phyloP scores from a whole-genome alignment of 805 yeast species.

The Isabelozyma rhagii region DNA sequence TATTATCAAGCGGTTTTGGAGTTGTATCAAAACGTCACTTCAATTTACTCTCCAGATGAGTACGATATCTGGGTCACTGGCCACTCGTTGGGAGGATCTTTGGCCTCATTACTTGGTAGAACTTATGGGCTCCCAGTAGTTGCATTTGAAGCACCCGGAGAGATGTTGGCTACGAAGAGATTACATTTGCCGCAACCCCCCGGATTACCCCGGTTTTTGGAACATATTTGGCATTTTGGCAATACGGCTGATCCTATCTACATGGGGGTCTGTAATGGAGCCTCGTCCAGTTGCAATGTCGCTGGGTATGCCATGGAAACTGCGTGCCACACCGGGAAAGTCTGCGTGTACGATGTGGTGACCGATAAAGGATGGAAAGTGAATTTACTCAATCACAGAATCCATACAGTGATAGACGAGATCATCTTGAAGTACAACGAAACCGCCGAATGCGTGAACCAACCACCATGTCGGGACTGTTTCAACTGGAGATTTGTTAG shows the following conservation, averaged over 20 bases:
- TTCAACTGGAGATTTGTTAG: slow-evolving; percentile 79
- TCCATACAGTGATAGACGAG: slow-evolving; percentile 85
- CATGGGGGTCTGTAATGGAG: slow-evolving; percentile 96
- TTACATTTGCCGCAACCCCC: slow-evolving; percentile 93
- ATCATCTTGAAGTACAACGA: slow-evolving; percentile 68
- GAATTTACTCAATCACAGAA: slow-evolving; percentile 81
- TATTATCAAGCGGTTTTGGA: slow-evolving; percentile 80
- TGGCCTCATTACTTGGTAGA: slow-evolving; percentile 77
- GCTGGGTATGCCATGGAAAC: slow-evolving; percentile 98
- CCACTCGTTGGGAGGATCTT: slow-evolving; percentile 90
- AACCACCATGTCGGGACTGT: slow-evolving; percentile 88
- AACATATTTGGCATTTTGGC: slow-evolving; percentile 92
- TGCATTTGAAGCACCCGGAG: slow-evolving; percentile 93
- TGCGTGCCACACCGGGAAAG: slow-evolving; percentile 85
- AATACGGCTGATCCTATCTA: slow-evolving; percentile 96
- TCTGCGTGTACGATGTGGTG: slow-evolving; percentile 87
- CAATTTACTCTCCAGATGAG: slow-evolving; percentile 56
- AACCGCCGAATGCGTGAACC: slow-evolving; percentile 69
- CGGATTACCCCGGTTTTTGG: slow-evolving; percentile 72
- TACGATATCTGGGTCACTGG: slow-evolving; percentile 89
- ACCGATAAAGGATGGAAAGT: slow-evolving; percentile 90
- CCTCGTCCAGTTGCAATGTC: slow-evolving; percentile 79
- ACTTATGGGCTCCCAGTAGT: slow-evolving; percentile 90
- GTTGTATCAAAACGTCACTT: slow-evolving; percentile 68
- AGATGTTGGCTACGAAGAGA: slow-evolving; percentile 74